These are phyloP conservation scores for Plasmodium fragile DNA, from an alignment of 169 alveolate species.

Conservation along the genomic window DNA sequence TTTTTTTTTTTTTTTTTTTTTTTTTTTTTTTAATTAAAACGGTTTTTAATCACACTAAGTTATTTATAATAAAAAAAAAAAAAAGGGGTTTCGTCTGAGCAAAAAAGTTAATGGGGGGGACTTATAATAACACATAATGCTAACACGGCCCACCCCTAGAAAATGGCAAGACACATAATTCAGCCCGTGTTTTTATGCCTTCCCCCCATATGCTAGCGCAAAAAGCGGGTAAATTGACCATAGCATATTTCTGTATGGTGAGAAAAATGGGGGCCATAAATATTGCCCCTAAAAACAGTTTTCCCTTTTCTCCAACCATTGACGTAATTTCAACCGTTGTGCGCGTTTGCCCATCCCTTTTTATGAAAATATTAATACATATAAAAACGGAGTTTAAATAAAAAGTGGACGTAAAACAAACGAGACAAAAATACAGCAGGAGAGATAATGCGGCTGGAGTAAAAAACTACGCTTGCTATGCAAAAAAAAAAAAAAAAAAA, in stretches of 20 bases:
- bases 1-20: constrained; percentile 10
- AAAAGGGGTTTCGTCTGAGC: neutral
- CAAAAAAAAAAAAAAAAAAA: neutral
- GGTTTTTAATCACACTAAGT: neutral
- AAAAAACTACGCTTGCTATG: neutral
- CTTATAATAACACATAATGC: too few relatives aligned
- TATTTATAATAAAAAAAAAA: neutral
- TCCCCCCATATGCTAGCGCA: neutral
- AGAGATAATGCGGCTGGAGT: neutral
- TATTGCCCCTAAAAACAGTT: neutral
- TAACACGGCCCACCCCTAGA: neutral
- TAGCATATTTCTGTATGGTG: neutral
- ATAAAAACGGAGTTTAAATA: neutral
- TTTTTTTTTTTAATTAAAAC: constrained; percentile 3
- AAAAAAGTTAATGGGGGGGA: neutral
- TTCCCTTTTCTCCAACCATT: neutral
- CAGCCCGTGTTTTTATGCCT: neutral
- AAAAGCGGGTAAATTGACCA: neutral
- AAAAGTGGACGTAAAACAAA: neutral
- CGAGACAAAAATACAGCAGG: neutral
- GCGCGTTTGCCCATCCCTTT: neutral
- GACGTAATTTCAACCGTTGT: neutral
- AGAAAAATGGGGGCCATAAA: neutral
- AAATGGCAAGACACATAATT: neutral
- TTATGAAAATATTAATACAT: neutral